These are phyloP conservation scores for Antitrichia curtipendula DNA, from an alignment of 225 moss, liverwort and hornwort species.

Conservation along the genomic window DNA sequence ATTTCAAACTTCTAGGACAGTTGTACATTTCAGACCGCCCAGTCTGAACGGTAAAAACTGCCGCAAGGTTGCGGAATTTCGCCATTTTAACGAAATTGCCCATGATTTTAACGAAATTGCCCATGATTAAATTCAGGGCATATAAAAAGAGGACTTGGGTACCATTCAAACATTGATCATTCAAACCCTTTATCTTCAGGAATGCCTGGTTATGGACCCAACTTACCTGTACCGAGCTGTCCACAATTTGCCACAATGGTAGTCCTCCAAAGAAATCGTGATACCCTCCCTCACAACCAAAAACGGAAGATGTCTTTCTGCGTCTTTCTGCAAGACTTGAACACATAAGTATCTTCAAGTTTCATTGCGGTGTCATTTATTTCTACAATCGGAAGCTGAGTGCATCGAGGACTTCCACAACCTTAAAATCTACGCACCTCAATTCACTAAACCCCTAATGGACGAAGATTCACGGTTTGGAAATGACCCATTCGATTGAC, in stretches of 20 bases:
- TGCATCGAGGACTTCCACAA: neutral
- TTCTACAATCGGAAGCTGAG: neutral
- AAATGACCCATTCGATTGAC: neutral
- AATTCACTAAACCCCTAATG: neutral
- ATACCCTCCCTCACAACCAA: constrained; percentile 13
- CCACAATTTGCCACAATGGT: constrained; percentile 8
- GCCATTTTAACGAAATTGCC: too few relatives aligned
- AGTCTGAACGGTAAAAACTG: too few relatives aligned
- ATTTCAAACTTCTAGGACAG: too few relatives aligned
- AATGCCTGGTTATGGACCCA: neutral
- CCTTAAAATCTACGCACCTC: neutral
- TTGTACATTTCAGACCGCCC: too few relatives aligned
- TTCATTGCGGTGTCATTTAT: neutral
- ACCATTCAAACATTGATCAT: neutral
- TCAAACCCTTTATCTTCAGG: neutral
- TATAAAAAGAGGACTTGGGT: neutral
- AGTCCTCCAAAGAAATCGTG: constrained; percentile 12
- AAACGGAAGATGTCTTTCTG: constrained; percentile 25
- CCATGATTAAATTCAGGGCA: neutral
- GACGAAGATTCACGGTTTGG: neutral
- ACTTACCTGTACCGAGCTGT: constrained; percentile 16
- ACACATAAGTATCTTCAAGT: neutral
- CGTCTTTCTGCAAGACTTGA: constrained; percentile 26
- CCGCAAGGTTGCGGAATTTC: too few relatives aligned
- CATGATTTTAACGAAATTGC: too few relatives aligned